phyloP scores from a whole-genome alignment of 2,329 filamentous ascomycete genomes.

The Phialocephala sp. region DNA sequence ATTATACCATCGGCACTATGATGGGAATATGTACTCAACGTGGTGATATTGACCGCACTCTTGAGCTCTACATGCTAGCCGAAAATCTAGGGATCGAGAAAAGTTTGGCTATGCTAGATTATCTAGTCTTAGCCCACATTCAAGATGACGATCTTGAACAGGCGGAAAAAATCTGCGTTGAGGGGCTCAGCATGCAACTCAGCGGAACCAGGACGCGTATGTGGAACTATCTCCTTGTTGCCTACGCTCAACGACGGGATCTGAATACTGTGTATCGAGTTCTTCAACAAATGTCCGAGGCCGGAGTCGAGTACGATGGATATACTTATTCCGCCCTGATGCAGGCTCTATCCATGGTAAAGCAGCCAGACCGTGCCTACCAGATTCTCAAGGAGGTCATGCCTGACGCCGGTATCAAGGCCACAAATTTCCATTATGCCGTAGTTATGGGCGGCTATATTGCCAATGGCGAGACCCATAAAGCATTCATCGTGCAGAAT shows the following conservation, averaged over 20 bases:
- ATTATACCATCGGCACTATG: slow-evolving; percentile 71
- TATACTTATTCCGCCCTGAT: slow-evolving; percentile 68
- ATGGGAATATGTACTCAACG: slow-evolving; percentile 73
- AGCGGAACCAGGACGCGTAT: slow-evolving; percentile 63
- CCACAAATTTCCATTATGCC: slow-evolving; percentile 57
- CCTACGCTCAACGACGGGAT: slow-evolving; percentile 69
- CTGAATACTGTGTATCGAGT: slow-evolving; percentile 57
- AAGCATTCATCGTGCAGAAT: slow-evolving; percentile 55
- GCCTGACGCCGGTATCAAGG: slow-evolving; percentile 50
- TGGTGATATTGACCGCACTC: slow-evolving; percentile 75
- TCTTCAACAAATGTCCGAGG: slow-evolving; percentile 59
- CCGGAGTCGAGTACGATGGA: slow-evolving; percentile 56
- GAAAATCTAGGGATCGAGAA: slow-evolving; percentile 57
- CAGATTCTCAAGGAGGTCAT: slow-evolving; percentile 57
- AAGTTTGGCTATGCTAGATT: slow-evolving; percentile 63
- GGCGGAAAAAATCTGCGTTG: slow-evolving; percentile 64
- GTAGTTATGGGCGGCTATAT: slow-evolving; percentile 56
- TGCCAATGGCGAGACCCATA: slow-evolving; percentile 47
- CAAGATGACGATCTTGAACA: slow-evolving; percentile 58
- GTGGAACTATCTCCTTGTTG: slow-evolving; percentile 80
- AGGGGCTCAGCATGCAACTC: slow-evolving; percentile 57
- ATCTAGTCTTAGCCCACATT: slow-evolving; percentile 72
- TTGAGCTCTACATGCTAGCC: slow-evolving; percentile 68
- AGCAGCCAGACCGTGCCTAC: slow-evolving; percentile 60
- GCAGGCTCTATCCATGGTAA: slow-evolving; percentile 57